Conservation (phyloP, 108 stramenopile species). For the Nitzschia inconspicua region DNA sequence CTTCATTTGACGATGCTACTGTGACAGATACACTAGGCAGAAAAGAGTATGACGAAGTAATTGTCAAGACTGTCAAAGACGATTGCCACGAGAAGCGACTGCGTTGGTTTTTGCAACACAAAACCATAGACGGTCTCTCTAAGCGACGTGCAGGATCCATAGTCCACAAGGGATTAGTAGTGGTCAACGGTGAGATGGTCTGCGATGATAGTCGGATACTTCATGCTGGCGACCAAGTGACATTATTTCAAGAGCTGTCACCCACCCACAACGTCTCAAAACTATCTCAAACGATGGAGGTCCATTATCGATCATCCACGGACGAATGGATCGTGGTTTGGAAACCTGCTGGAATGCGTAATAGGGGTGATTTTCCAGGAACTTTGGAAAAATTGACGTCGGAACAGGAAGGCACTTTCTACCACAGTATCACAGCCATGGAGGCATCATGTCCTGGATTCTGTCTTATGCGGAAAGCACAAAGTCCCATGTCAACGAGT, state of each 20-base stretch:
- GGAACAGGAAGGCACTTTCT: constrained; percentile 19
- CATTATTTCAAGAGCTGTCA: neutral
- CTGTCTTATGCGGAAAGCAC: constrained; percentile 24
- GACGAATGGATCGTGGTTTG: constrained; percentile 24
- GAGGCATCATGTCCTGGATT: constrained; percentile 59
- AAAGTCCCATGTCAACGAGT: neutral
- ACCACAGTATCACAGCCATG: constrained; percentile 34
- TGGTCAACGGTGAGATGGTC: constrained; percentile 41
- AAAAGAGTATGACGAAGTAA: neutral
- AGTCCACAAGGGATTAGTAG: constrained; percentile 35
- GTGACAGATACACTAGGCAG: neutral
- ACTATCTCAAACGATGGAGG: neutral
- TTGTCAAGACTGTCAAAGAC: too few species aligned
- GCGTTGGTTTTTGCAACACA: constrained; percentile 47
- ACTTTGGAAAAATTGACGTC: constrained; percentile 19
- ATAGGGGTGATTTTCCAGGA: constrained; percentile 25
- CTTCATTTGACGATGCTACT: too few species aligned
- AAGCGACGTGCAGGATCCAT: constrained; percentile 43
- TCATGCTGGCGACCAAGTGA: constrained; percentile 2
- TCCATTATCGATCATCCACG: constrained; percentile 6
- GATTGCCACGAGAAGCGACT: constrained; percentile 41
- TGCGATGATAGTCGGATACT: constrained; percentile 54
- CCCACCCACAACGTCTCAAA: neutral
- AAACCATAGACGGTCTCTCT: constrained; percentile 16
- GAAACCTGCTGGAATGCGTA: constrained; percentile 58